Percentiles rank a stretch among this genome's conserved stretches.
Evolutionary conservation across 805 yeast species (phyloP).

Genomic region (Kluyveromyces dobzhanskii): DNA sequence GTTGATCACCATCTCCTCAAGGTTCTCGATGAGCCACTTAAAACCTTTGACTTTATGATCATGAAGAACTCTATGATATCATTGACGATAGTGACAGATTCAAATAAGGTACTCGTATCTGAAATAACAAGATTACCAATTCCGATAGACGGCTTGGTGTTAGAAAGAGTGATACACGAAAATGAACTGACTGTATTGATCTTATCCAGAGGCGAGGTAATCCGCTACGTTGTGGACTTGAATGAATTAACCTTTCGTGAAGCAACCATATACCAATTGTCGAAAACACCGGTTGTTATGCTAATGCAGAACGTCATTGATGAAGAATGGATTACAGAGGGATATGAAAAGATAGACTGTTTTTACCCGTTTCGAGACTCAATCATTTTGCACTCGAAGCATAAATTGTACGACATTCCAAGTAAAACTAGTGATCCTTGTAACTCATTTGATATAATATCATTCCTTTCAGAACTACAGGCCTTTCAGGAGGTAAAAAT

Average conservation of each 20-base stretch:
- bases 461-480: slow-evolving; percentile 1
- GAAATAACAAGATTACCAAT: not conserved
- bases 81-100: not conserved
- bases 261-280: not conserved
- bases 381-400: not conserved
- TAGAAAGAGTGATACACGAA: not conserved
- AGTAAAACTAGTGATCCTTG: not conserved
- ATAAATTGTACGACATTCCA: not conserved
- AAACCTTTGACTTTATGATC: not conserved
- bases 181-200: not conserved
- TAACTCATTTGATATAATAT: not conserved
- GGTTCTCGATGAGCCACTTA: not conserved
- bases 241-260: not conserved
- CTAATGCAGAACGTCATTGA: not conserved
- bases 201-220: not conserved
- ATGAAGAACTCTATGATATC: not conserved
- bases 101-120: not conserved
- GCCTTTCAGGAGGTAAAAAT: not conserved
- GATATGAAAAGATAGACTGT: not conserved
- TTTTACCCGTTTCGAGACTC: not conserved
- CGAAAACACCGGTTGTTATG: not conserved
- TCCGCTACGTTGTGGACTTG: not conserved
- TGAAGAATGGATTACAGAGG: not conserved
- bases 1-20: not conserved
- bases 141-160: not conserved